Percentiles rank a stretch among this genome's conserved stretches.
Evolutionary conservation across 208 protist genomes (phyloP).

Genomic region (Crithidia fasciculata): DNA sequence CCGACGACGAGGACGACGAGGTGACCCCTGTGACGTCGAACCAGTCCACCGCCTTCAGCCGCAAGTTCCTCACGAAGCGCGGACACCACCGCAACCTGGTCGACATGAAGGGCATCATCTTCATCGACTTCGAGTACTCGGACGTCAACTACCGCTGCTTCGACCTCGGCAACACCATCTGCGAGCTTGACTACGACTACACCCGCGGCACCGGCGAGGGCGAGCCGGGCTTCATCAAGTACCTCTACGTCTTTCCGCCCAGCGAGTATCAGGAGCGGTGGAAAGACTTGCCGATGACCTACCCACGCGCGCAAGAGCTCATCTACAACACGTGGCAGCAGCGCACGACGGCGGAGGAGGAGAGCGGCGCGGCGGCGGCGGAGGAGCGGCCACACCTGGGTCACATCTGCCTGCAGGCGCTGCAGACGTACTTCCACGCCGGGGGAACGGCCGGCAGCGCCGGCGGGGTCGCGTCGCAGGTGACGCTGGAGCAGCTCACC

Average conservation of each 20-base stretch:
- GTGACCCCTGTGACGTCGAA: conserved; percentile 49
- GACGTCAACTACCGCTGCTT: conserved; percentile 86
- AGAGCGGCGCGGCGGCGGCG: neutral
- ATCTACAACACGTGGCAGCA: conserved; percentile 68
- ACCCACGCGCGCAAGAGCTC: conserved; percentile 76
- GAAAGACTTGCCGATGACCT: conserved; percentile 58
- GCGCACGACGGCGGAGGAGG: conserved; percentile 8
- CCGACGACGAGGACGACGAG: conserved; percentile 50
- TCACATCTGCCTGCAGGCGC: conserved; percentile 37
- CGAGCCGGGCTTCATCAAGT: conserved; percentile 84
- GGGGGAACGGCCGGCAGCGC: neutral
- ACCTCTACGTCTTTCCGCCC: conserved; percentile 65
- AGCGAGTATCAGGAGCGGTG: conserved; percentile 49
- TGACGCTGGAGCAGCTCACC: conserved; percentile 59
- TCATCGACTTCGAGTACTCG: conserved; percentile 90
- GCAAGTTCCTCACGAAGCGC: conserved; percentile 69
- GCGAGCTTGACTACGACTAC: conserved; percentile 89
- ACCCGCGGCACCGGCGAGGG: conserved; percentile 68
- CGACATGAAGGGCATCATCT: conserved; percentile 71
- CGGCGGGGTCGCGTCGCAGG: conserved; percentile 11
- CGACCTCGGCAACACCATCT: conserved; percentile 86
- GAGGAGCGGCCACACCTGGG: conserved; percentile 26
- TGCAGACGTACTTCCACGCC: conserved; percentile 40
- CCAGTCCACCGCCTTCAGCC: conserved; percentile 55
- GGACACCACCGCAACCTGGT: conserved; percentile 76